Evolutionary conservation across 371 early-diverging fungal species (phyloP), one percentile per base, ranked within the genome.

Genomic region (Syncephalastrum contaminatum): DNA sequence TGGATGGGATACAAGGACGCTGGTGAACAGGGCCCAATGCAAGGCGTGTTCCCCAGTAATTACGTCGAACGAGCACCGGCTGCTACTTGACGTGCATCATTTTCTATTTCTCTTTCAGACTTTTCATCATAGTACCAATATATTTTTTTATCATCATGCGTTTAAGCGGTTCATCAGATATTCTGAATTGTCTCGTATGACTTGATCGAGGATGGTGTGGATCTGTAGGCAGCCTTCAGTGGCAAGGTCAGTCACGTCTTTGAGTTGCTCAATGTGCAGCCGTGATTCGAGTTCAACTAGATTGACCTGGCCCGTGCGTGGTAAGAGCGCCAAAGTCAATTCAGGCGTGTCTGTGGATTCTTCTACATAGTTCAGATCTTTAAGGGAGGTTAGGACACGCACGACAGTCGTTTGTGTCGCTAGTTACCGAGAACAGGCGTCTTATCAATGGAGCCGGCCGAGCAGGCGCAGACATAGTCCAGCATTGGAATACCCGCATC

Each of bases 401-500:
- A 14, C 5, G 20, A 21, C 20, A 8, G 6, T 40, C 16, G 14
- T 22, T 14, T 40, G 18, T n/a, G 7, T 6, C 7, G 2, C 6
- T 4, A 36, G 70, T 45, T 73, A 88, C 89, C 90, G 30, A 96
- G 69, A 2, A 96, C 81, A 13, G 95, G 87, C 27, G 82, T 77
- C 21, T 89, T 88, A 42, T 92, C 92, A 19, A 90, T 85, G 60
- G 82, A 89, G 12, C 97, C 96, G 12, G 91, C 96, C n/a, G 95
- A 91, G 59, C 91, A 91, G n/a, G 97, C 96, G 53, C 87, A 86
- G 4, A 97, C 93, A 73, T 93, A 96, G 58, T 98, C 98, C 10
- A 72, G 63, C 95, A 98, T 94, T n/a, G 97, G 90, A 27, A 98
- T 88, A 43, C 98, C 98, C 5, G 98, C 98, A 65, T 98, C 95